These are phyloP conservation scores for Moricandia arvensis DNA, from an alignment of 345 rosid species.

Conservation along the genomic window DNA sequence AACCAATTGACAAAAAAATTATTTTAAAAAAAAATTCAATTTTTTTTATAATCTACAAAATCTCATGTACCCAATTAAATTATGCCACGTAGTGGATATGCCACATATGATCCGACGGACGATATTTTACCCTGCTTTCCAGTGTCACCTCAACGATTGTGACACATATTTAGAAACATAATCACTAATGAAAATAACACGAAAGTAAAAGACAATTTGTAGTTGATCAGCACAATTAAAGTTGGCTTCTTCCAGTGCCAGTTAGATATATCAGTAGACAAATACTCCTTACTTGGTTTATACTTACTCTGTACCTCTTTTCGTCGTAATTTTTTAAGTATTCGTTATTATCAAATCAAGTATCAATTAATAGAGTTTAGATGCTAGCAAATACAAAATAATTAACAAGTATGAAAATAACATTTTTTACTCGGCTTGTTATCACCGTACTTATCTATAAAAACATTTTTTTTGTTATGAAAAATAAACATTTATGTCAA, in stretches of 20 bases:
- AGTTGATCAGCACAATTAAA: constrained; percentile 7
- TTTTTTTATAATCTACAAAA: constrained; percentile 15
- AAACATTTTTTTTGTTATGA: no score
- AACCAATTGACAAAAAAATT: neutral
- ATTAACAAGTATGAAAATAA: no score
- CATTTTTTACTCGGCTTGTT: no score
- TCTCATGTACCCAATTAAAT: constrained; percentile 14
- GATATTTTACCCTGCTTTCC: neutral
- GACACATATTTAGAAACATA: constrained; percentile 1
- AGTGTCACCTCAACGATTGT: neutral
- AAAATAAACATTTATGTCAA: no score
- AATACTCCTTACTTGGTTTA: no score
- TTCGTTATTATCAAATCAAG: no score
- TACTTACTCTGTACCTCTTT: no score
- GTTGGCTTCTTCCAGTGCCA: neutral
- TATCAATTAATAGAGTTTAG: no score
- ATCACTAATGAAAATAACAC: neutral
- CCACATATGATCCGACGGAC: constrained; percentile 18
- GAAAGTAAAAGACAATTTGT: neutral
- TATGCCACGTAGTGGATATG: constrained; percentile 31
- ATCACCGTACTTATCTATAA: no score
- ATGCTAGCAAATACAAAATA: no score
- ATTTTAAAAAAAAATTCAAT: neutral
- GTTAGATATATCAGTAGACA: neutral
- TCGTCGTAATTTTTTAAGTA: no score